These are phyloP conservation scores for Apiotrichum gamsii DNA, from an alignment of 1,284 basidiomycete species.

Conservation along the genomic window DNA sequence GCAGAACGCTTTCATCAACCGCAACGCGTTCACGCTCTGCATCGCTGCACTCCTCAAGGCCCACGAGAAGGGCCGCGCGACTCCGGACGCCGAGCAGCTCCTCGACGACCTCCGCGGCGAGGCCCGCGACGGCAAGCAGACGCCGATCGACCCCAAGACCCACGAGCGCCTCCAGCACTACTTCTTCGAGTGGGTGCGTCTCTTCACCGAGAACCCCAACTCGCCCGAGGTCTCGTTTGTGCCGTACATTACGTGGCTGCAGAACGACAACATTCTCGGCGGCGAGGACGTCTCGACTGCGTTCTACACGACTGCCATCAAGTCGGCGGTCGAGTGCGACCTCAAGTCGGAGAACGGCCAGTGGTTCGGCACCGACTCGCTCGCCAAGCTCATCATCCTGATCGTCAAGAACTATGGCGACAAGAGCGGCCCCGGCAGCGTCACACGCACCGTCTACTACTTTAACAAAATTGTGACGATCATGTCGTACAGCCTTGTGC, in stretches of 20 bases:
- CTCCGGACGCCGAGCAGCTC: slow-evolving; percentile 41
- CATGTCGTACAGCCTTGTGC: slow-evolving; percentile 89
- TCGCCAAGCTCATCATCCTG: slow-evolving; percentile 90
- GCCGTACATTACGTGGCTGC: slow-evolving; percentile 92
- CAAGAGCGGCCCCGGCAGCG: slow-evolving; percentile 63
- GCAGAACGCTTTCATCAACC: slow-evolving; percentile 67
- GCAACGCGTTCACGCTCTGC: slow-evolving; percentile 72
- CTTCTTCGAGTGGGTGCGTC: slow-evolving; percentile 80
- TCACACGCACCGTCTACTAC: slow-evolving; percentile 95
- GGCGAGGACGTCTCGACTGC: slow-evolving; percentile 94
- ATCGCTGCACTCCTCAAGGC: slow-evolving; percentile 71
- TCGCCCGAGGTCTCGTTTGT: slow-evolving; percentile 89
- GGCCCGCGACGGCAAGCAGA: slow-evolving; percentile 14
- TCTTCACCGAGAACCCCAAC: slow-evolving; percentile 67
- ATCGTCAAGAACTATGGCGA: slow-evolving; percentile 93
- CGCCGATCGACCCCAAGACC: slow-evolving; percentile 42
- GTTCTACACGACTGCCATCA: slow-evolving; percentile 97
- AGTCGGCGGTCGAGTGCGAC: slow-evolving; percentile 88
- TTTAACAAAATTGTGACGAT: slow-evolving; percentile 97
- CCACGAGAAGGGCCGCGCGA: slow-evolving; percentile 34
- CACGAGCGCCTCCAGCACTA: slow-evolving; percentile 55
- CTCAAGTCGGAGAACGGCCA: slow-evolving; percentile 75
- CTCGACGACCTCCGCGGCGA: slow-evolving; percentile 38
- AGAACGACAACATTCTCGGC: slow-evolving; percentile 92
- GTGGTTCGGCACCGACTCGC: slow-evolving; percentile 85